Percentiles rank a stretch among this genome's conserved stretches.
phyloP scores from a whole-genome alignment of 495 filamentous ascomycete species.

The Cryomyces minteri region DNA sequence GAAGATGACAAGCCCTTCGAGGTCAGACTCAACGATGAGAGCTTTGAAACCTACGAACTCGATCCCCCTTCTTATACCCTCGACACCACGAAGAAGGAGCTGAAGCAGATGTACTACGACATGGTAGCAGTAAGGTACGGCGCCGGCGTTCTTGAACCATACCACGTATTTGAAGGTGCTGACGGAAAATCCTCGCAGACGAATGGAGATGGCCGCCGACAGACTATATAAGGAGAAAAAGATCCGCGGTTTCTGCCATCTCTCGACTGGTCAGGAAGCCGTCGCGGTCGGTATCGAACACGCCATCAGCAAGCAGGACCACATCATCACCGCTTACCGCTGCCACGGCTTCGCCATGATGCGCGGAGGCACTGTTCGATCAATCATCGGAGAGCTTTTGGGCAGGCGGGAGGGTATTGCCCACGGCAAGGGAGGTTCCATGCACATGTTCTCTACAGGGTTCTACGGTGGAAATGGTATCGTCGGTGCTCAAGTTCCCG shows the following conservation, averaged over 20 bases:
- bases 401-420: slow-evolving; percentile 91
- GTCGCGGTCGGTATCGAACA: slow-evolving; percentile 95
- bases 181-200: slow-evolving; percentile 30
- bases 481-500: slow-evolving; percentile 94
- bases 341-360: slow-evolving; percentile 97
- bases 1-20: slow-evolving; percentile 90
- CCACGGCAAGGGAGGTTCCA: slow-evolving; percentile 95
- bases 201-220: slow-evolving; percentile 99
- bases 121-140: slow-evolving; percentile 84
- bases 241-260: slow-evolving; percentile 97
- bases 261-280: slow-evolving; percentile 95
- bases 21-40: slow-evolving; percentile 84
- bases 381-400: slow-evolving; percentile 91
- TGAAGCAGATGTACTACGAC: slow-evolving; percentile 97
- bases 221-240: slow-evolving; percentile 99
- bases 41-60: slow-evolving; percentile 98
- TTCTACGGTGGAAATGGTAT: slow-evolving; percentile 99
- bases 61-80: slow-evolving; percentile 86
- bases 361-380: slow-evolving; percentile 80
- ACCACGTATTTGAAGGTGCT: neutral
- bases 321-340: slow-evolving; percentile 93
- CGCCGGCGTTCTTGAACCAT: neutral
- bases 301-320: slow-evolving; percentile 75
- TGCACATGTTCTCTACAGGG: slow-evolving; percentile 98
- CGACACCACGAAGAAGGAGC: slow-evolving; percentile 84